Evolutionary conservation across 2,329 filamentous ascomycete species (phyloP).

Genomic region (Fusarium tricinctum): DNA sequence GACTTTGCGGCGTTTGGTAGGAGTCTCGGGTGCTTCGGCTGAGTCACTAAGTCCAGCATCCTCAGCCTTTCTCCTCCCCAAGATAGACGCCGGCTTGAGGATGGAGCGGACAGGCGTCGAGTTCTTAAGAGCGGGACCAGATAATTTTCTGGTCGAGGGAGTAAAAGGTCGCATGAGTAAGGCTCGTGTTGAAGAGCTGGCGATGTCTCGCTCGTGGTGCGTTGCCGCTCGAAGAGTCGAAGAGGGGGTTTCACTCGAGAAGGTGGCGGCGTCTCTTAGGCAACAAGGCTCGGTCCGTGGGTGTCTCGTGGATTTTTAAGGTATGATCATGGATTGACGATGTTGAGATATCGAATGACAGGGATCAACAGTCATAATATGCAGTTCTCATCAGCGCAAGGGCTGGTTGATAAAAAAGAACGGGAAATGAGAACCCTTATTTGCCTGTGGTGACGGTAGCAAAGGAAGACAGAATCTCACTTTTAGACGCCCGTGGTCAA

Average conservation of each 20-base stretch:
- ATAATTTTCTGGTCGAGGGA: constrained; percentile 53
- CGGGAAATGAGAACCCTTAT: constrained; percentile 13
- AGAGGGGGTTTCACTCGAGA: constrained; percentile 20
- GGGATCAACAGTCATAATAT: constrained; percentile 50
- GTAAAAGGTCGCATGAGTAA: constrained; percentile 52
- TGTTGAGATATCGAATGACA: constrained; percentile 39
- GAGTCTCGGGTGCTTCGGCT: constrained; percentile 58
- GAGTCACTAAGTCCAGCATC: constrained; percentile 60
- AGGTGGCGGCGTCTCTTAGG: constrained; percentile 47
- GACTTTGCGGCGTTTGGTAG: constrained; percentile 69
- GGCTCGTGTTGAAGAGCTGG: constrained; percentile 19
- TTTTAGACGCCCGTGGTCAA: constrained; percentile 40
- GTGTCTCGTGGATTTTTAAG: constrained; percentile 32
- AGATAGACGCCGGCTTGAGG: constrained; percentile 62
- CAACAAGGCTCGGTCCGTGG: constrained; percentile 39
- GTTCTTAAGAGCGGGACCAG: constrained; percentile 53
- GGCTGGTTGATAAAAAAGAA: constrained; percentile 20
- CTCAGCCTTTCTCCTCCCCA: constrained; percentile 61
- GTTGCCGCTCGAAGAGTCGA: constrained; percentile 21
- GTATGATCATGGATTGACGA: constrained; percentile 46
- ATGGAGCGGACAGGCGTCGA: constrained; percentile 67
- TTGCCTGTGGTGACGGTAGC: constrained; percentile 23
- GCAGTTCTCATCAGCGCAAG: constrained; percentile 29
- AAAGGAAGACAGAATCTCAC: constrained; percentile 26
- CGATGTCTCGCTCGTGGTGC: constrained; percentile 28